These are phyloP conservation scores for Lachnum nothofagi DNA, from an alignment of 2,329 filamentous ascomycete species.

Conservation along the genomic window DNA sequence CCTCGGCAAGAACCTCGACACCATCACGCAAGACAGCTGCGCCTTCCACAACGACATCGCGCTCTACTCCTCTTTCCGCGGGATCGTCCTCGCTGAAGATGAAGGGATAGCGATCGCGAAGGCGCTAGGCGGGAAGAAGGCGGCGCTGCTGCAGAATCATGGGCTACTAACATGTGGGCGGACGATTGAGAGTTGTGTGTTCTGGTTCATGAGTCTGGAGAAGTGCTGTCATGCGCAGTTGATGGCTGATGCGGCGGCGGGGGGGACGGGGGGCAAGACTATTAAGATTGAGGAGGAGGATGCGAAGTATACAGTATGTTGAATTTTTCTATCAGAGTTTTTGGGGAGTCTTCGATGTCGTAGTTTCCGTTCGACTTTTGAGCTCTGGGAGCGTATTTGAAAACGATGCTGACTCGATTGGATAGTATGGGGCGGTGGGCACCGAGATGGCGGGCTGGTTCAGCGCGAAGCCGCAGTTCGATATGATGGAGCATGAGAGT, in stretches of 20 bases:
- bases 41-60: conserved; percentile 44
- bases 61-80: conserved; percentile 42
- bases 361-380: too few species aligned
- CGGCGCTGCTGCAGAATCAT: conserved; percentile 50
- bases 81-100: conserved; percentile 48
- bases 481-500: conserved; percentile 57
- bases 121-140: conserved; percentile 45
- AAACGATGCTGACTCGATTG: too few species aligned
- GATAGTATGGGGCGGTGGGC: conserved; percentile 60
- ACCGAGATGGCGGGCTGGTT: conserved; percentile 61
- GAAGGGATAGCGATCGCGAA: conserved; percentile 46
- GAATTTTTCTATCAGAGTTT: too few species aligned
- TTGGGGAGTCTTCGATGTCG: too few species aligned
- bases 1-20: conserved; percentile 54
- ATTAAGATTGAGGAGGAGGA: conserved; percentile 65
- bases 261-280: conserved; percentile 57
- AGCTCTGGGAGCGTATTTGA: too few species aligned
- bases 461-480: conserved; percentile 65
- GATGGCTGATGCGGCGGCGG: conserved; percentile 54
- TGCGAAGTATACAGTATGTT: conserved; percentile 63
- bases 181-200: conserved; percentile 47
- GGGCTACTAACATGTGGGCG: conserved; percentile 48
- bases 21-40: conserved; percentile 54
- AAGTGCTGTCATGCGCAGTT: conserved; percentile 46
- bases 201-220: conserved; percentile 51